Evolutionary conservation across 2,329 filamentous ascomycete species (phyloP).

Genomic region (Tolypocladium tundrense): DNA sequence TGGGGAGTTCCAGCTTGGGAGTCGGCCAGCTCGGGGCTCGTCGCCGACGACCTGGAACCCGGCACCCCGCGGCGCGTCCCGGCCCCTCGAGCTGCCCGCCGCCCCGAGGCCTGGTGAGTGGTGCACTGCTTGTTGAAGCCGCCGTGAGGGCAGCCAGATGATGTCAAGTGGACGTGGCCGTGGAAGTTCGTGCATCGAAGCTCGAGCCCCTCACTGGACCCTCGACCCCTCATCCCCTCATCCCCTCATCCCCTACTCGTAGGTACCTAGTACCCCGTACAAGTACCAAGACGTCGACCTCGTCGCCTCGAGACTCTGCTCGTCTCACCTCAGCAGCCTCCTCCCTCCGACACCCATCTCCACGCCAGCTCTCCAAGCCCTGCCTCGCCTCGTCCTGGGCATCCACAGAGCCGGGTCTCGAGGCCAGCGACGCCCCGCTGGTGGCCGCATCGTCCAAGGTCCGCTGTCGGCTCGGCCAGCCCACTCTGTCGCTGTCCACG

Average conservation of each 20-base stretch:
- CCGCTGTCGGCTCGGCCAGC: background rate
- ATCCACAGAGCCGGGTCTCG: background rate
- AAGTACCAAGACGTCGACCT: background rate
- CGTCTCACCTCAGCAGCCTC: background rate
- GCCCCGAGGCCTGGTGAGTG: background rate
- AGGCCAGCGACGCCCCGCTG: background rate
- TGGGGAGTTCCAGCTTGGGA: no score
- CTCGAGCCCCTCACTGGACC: background rate
- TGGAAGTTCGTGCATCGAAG: background rate
- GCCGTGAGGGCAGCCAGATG: background rate
- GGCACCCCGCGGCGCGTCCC: background rate
- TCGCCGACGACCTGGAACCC: background rate
- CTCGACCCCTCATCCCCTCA: background rate
- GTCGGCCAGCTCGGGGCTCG: background rate
- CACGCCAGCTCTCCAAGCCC: background rate
- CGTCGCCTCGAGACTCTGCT: background rate
- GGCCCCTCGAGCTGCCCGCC: background rate
- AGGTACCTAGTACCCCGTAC: no score
- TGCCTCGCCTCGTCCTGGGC: background rate
- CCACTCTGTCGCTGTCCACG: background rate
- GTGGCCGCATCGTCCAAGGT: background rate
- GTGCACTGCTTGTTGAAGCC: background rate
- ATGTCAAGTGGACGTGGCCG: background rate
- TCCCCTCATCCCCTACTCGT: no score
- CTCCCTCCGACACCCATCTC: background rate